Evolutionary conservation across 2,329 filamentous ascomycete species (phyloP).

Genomic region (Paracamarosporium sp.): DNA sequence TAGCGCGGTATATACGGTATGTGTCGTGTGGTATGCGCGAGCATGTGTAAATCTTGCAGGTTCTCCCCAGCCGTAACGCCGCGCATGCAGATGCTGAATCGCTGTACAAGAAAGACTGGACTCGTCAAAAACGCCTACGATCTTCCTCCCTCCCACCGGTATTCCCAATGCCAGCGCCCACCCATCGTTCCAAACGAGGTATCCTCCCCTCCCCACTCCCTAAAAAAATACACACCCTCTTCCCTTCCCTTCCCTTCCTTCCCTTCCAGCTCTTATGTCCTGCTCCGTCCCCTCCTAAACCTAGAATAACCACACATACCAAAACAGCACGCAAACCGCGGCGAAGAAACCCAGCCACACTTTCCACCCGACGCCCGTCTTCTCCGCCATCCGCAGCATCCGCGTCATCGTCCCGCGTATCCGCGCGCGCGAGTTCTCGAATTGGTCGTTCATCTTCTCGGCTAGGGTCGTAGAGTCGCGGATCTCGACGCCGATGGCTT

Average conservation of each 20-base stretch:
- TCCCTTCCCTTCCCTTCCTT: background rate
- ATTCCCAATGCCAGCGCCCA: background rate
- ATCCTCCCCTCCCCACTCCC: no score
- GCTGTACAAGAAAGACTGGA: background rate
- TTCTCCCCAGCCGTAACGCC: conserved; percentile 5
- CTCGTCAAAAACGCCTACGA: background rate
- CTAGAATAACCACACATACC: conserved; percentile 80
- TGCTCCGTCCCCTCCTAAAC: no score
- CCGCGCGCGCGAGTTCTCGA: conserved; percentile 82
- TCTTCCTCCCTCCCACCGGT: background rate
- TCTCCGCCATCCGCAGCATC: conserved; percentile 95
- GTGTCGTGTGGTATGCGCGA: background rate
- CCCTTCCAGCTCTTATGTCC: no score
- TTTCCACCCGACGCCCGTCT: conserved; percentile 93
- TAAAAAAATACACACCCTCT: background rate
- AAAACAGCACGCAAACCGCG: conserved; percentile 81
- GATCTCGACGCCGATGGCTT: conserved; percentile 95
- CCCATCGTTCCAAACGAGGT: no score
- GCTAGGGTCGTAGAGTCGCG: conserved; percentile 85
- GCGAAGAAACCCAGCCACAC: conserved; percentile 91
- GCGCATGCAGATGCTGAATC: conserved; percentile 2
- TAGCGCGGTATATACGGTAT: background rate
- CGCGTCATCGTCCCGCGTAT: conserved; percentile 93
- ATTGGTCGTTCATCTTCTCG: conserved; percentile 95
- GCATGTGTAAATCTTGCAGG: background rate